Base-by-base conservation (phyloP, 2,329 filamentous ascomycete species). In the Beauveria pseudobassiana region DNA sequence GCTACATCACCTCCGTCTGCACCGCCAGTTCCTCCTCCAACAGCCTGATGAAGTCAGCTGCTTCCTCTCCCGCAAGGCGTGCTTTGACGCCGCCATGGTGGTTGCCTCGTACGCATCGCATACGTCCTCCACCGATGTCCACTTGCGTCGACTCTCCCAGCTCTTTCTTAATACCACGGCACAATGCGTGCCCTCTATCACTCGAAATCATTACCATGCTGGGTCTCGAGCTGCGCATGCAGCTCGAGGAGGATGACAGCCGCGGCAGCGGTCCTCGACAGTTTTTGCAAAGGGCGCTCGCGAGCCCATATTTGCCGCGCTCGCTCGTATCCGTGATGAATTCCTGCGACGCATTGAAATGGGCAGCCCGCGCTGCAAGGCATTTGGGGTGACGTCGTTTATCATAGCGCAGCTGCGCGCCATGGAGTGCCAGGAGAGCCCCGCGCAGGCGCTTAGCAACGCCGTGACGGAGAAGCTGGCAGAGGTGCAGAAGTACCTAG, bases 131-230 rank as follows among this genome's bases (percentile, higher is more conserved):
- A 2, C 28, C 6, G 46, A 57, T 5, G 12, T 49, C 4, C 40
- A 50, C 34, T 28, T 30, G n/a, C 40, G 38, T 12, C 51, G 40
- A 3, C 40, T 54, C 6, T 20, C 16, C 9, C 30, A 34, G 18
- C 34, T 61, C 6, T 56, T 28, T 26, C 24, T 50, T 6, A 43
- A 14, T 26, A 46, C 46, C 1, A 62, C 60, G 1, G 60, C 24
- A 22, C 28, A 7, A 55, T 45, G 34, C 53, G 42, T 7, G 60
- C 50, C 10, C 60, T 3, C 38, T 62, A 4, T 55, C 50, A 3
- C 52, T 62, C 9, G 52, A 62, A 16, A 50, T 62, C n/a, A 52
- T 51, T 14, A 57, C 60, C 26, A 57, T 57, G 52, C 34, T 62
- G 7, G 60, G 34, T 14, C 45, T 62, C 5, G 60, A 62, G 34